Evolutionary conservation across 164 flowering plant genomes (phyloP), one percentile per base, ranked within the genome.

Genomic region (Sedum album): DNA sequence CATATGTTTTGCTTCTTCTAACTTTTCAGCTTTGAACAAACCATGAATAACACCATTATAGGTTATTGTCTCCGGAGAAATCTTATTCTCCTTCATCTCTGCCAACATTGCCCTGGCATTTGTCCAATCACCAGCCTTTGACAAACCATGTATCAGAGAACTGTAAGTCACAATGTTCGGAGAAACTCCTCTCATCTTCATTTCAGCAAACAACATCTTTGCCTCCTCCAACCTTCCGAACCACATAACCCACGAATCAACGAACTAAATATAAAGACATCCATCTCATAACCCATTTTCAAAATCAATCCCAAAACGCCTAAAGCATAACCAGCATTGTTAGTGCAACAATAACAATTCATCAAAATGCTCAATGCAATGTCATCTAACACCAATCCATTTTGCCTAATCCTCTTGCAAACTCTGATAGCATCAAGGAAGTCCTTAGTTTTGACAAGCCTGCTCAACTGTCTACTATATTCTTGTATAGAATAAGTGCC

Each of bases 1-100:
- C 30, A 68, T 21, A 38, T 38, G 49, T 62, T 36, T 68, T 4
- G 70, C 70, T 31, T 68, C 65, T n/a, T 55, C 65, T 10, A 68
- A 25, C 23, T 57, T 61, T 14, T 21, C 61, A 55, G 60, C 62
- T 57, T 57, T 55, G 36, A 23, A 68, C 15, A 68, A 36, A 5
- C 49, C 65, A 26, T 68, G 62, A 57, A 57, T 28, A 28, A 57
- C 3, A 1, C 62, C 62, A 57, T 57, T 57, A 20, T 57, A 57
- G 1, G 62, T 57, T 13, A 57, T 30, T 13, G 28, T 33, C 13
- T 57, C 20, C 62, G 62, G 62, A 28, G 62, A 57, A 57, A 57
- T 28, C 6, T 30, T 9, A 17, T 57, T 57, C 62, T 28, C 62
- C 62, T 57, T 57, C 62, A 57, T 57, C 33, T 57, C 62, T 26